These are phyloP conservation scores for Astragalus membranaceus DNA, from an alignment of 306 rosid genomes.

Conservation along the genomic window DNA sequence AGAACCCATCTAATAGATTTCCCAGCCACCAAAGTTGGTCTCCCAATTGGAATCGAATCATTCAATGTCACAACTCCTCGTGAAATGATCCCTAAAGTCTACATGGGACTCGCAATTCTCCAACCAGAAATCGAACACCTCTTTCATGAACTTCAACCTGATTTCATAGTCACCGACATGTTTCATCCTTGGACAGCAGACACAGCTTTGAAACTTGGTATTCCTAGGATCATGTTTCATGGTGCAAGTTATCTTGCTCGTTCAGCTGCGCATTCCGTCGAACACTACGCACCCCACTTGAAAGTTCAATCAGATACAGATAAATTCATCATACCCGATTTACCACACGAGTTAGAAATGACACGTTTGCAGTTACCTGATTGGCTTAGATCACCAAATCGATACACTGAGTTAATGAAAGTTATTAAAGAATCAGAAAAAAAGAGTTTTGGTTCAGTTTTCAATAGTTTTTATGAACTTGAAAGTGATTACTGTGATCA, in stretches of 20 bases:
- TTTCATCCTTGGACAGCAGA: constrained; percentile 34
- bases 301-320: constrained; percentile 14
- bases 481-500: constrained; percentile 26
- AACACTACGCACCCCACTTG: constrained; percentile 6
- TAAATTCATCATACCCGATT: constrained; percentile 7
- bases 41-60: constrained; percentile 24
- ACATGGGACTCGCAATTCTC: constrained; percentile 16
- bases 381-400: constrained; percentile 23
- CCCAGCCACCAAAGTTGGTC: constrained; percentile 28
- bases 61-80: constrained; percentile 14
- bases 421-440: constrained; percentile 18
- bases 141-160: constrained; percentile 7
- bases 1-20: constrained; percentile 19
- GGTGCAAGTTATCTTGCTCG: constrained; percentile 21
- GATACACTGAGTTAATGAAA: constrained; percentile 12
- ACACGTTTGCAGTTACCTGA: constrained; percentile 32
- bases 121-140: constrained; percentile 14
- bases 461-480: constrained; percentile 32
- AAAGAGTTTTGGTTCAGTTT: constrained; percentile 28
- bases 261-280: constrained; percentile 10
- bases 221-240: constrained; percentile 32
- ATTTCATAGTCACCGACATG: constrained; percentile 38
- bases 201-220: not conserved
- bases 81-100: not conserved
- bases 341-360: constrained; percentile 30